A percentile compares a stretch with the other conserved stretches of the same genome.
Conservation (phyloP, 2,329 filamentous ascomycete species). For the Colletotrichum destructivum region DNA sequence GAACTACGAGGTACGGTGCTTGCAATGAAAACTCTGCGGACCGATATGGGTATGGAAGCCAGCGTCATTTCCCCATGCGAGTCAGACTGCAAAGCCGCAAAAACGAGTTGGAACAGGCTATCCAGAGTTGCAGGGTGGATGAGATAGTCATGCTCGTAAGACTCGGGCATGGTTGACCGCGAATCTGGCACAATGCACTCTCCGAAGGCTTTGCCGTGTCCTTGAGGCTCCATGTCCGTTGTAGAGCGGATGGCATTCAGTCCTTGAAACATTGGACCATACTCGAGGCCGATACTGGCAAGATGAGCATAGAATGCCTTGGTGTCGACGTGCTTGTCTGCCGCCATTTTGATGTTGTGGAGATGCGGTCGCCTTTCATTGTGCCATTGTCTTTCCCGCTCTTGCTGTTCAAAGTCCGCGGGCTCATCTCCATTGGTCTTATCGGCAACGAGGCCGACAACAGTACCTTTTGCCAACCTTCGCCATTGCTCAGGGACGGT, state of each 20-base stretch:
- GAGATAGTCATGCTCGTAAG: constrained; percentile 21
- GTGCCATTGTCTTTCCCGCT: not conserved
- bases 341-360: not conserved
- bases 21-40: constrained; percentile 48
- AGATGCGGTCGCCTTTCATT: not conserved
- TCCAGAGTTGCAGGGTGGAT: constrained; percentile 37
- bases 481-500: constrained; percentile 26
- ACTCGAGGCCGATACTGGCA: constrained; percentile 37
- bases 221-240: constrained; percentile 10
- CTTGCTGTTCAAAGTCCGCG: constrained; percentile 48
- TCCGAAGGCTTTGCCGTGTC: constrained; percentile 43
- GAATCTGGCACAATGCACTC: constrained; percentile 25
- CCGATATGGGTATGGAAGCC: constrained; percentile 50
- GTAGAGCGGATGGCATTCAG: constrained; percentile 46
- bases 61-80: constrained; percentile 48
- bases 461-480: constrained; percentile 1
- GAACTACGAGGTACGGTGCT: constrained; percentile 36
- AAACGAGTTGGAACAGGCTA: constrained; percentile 45
- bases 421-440: constrained; percentile 46
- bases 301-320: constrained; percentile 48
- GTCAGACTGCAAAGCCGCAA: constrained; percentile 50
- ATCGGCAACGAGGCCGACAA: constrained; percentile 45
- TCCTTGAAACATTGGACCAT: constrained; percentile 35
- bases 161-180: constrained; percentile 20
- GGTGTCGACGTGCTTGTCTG: not conserved